These are phyloP conservation scores for Chlorella sp. DNA, from an alignment of 139 green algal genomes.

Conservation along the genomic window DNA sequence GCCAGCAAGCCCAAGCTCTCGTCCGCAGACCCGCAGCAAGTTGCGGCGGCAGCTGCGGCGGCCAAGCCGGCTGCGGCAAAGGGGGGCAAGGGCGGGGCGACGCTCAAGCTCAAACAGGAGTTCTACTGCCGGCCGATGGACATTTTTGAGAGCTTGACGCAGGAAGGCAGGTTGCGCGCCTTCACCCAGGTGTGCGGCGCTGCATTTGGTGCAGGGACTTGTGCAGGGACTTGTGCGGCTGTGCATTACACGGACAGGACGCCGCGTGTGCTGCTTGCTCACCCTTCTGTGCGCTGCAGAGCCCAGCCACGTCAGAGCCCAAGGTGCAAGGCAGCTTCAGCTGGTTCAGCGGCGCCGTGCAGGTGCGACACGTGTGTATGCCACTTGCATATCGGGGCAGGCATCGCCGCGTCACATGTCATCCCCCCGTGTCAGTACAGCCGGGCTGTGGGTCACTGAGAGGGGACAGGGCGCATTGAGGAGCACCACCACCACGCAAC, in stretches of 20 bases:
- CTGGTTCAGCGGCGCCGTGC: conserved; percentile 62
- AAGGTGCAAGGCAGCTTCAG: conserved; percentile 48
- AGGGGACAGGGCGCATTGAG: neutral
- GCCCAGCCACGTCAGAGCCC: conserved; percentile 29
- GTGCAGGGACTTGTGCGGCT: neutral
- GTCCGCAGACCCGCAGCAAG: conserved; percentile 3
- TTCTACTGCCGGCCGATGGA: conserved; percentile 67
- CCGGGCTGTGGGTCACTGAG: neutral
- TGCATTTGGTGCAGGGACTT: neutral
- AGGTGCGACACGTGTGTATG: conserved; percentile 4
- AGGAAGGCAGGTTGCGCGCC: conserved; percentile 33
- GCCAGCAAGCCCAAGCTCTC: conserved; percentile 10
- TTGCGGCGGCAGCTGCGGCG: neutral
- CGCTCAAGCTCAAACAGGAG: conserved; percentile 50
- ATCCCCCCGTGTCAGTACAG: neutral
- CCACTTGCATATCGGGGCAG: no score
- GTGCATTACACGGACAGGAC: neutral
- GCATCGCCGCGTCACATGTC: neutral
- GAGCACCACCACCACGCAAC: neutral
- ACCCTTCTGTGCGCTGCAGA: conserved; percentile 13
- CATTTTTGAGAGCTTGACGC: conserved; percentile 78
- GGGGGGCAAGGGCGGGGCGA: conserved; percentile 7
- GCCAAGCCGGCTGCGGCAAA: neutral
- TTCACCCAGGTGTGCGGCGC: conserved; percentile 15
- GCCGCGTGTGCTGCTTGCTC: neutral